phyloP scores from a whole-genome alignment of 2,329 filamentous ascomycete genomes.

The Trichoderma semiorbis region DNA sequence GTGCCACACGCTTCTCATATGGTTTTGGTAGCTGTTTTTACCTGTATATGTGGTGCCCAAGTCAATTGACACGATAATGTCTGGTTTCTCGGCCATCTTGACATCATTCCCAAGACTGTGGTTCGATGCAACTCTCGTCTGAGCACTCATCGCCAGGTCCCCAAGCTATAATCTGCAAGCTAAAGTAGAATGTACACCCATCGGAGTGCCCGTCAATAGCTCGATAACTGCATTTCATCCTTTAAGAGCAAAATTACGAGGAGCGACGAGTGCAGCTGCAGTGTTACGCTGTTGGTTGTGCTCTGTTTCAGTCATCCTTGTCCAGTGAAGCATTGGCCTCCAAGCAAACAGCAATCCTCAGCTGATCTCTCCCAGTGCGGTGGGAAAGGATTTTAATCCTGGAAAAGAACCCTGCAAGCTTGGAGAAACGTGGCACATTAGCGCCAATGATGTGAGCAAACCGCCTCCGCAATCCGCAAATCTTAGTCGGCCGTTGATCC shows the following conservation, averaged over 20 bases:
- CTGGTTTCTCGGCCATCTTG: conserved; percentile 31
- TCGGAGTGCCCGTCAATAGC: neutral
- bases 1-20: neutral
- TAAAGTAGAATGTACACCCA: neutral
- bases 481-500: neutral
- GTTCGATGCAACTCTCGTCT: neutral
- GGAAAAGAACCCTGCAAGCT: neutral
- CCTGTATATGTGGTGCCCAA: conserved; percentile 47
- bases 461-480: neutral
- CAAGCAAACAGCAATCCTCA: neutral
- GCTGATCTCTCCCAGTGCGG: neutral
- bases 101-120: neutral
- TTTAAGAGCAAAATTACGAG: neutral
- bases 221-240: neutral
- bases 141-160: too few species aligned
- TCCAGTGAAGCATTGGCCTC: neutral
- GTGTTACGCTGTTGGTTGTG: neutral
- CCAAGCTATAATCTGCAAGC: neutral
- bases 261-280: neutral
- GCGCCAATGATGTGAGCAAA: neutral
- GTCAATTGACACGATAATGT: conserved; percentile 39
- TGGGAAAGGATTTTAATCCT: neutral
- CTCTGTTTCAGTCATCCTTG: neutral
- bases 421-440: neutral
- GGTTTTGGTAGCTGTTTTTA: conserved; percentile 6